A percentile compares a stretch with the other conserved stretches of the same genome.
phyloP scores from a whole-genome alignment of 2,329 filamentous ascomycete species.

The Scolecobasidium constrictum region DNA sequence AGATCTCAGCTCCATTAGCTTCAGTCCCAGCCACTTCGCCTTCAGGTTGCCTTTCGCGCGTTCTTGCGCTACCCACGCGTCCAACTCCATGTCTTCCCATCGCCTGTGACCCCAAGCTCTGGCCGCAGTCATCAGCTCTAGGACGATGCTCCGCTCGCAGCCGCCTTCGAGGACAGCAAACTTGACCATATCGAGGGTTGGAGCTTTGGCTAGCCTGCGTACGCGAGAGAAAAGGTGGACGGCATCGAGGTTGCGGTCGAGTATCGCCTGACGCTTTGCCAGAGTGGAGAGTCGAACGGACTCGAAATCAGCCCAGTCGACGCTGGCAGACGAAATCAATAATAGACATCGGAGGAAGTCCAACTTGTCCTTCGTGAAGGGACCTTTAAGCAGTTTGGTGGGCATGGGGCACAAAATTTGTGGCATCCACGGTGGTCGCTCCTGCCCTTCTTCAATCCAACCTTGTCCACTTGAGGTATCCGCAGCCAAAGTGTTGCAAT shows the following conservation, averaged over 20 bases:
- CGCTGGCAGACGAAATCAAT: conserved; percentile 20
- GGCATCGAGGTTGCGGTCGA: conserved; percentile 19
- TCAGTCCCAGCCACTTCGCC: conserved; percentile 18
- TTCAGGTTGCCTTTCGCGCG: conserved; percentile 15
- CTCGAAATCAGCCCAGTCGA: conserved; percentile 19
- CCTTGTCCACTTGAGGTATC: neutral
- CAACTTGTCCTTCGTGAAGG: conserved; percentile 19
- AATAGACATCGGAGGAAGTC: conserved; percentile 22
- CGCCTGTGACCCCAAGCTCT: conserved; percentile 13
- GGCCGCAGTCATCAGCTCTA: conserved; percentile 18
- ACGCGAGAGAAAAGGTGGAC: conserved; percentile 24
- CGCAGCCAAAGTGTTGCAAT: too few relatives aligned
- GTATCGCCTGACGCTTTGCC: conserved; percentile 19
- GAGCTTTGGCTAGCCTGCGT: conserved; percentile 19
- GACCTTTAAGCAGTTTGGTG: conserved; percentile 18
- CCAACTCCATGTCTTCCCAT: conserved; percentile 15
- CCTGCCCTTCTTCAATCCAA: neutral
- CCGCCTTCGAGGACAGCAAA: conserved; percentile 20
- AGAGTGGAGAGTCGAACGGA: conserved; percentile 10
- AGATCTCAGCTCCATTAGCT: conserved; percentile 16
- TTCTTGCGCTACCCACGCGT: conserved; percentile 20
- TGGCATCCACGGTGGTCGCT: conserved; percentile 12
- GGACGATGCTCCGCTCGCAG: conserved; percentile 22
- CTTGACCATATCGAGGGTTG: conserved; percentile 15
- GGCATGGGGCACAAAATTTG: conserved; percentile 21